phyloP scores from a whole-genome alignment of 1,139 yeast species.

The Suhomyces kunorum region DNA sequence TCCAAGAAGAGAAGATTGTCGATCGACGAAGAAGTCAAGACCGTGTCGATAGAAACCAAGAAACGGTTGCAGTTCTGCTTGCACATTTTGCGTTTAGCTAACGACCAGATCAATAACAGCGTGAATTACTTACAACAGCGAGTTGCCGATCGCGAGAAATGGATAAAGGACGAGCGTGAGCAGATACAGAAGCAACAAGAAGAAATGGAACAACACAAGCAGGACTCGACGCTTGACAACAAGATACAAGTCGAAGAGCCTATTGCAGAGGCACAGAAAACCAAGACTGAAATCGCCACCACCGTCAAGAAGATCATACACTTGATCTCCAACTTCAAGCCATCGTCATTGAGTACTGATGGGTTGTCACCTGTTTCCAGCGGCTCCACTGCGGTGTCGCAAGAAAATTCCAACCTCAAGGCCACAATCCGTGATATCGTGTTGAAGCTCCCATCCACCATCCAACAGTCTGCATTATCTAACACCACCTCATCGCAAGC shows the following conservation, averaged over 20 bases:
- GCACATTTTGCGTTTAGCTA: slow-evolving; percentile 73
- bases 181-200: slow-evolving; percentile 13
- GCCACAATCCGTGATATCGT: slow-evolving; percentile 79
- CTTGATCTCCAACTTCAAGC: slow-evolving; percentile 83
- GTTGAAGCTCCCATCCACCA: slow-evolving; percentile 61
- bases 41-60: slow-evolving; percentile 63
- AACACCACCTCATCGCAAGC: slow-evolving; percentile 33
- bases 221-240: slow-evolving; percentile 8
- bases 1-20: slow-evolving; percentile 26
- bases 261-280: slow-evolving; percentile 38
- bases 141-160: slow-evolving; percentile 28
- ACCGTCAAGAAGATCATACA: slow-evolving; percentile 88
- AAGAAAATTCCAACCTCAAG: slow-evolving; percentile 37
- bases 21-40: slow-evolving; percentile 9
- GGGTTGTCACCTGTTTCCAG: slow-evolving; percentile 11
- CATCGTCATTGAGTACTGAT: slow-evolving; percentile 52
- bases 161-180: slow-evolving; percentile 20
- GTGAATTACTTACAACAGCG: slow-evolving; percentile 59
- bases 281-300: slow-evolving; percentile 80
- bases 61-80: slow-evolving; percentile 72
- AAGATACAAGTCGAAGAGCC: slow-evolving; percentile 12
- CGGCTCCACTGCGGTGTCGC: slow-evolving; percentile 9
- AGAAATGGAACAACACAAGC: slow-evolving; percentile 14
- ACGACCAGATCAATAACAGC: slow-evolving; percentile 65
- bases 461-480: slow-evolving; percentile 32